Percentiles rank a stretch among this genome's conserved stretches.
These are phyloP conservation scores for Teunomyces panamensis DNA, from an alignment of 805 yeast genomes.

Conservation along the genomic window DNA sequence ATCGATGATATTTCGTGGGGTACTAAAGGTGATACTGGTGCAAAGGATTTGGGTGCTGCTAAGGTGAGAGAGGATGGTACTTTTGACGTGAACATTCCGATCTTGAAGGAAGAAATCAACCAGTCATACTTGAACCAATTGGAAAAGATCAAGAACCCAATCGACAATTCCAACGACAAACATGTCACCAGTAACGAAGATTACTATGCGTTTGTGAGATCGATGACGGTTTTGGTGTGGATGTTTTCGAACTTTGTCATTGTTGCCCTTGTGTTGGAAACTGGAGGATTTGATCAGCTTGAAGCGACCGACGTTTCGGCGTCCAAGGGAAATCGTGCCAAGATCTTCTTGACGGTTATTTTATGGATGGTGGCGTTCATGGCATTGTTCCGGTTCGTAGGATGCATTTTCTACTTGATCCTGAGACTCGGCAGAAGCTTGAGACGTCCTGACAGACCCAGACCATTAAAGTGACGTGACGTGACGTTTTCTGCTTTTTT, in stretches of 20 bases:
- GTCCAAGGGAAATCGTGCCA: conserved; percentile 32
- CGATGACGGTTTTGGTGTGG: conserved; percentile 47
- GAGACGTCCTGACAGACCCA: conserved; percentile 12
- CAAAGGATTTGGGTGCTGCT: conserved; percentile 53
- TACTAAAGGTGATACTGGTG: conserved; percentile 66
- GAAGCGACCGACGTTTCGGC: conserved; percentile 23
- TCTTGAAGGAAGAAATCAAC: conserved; percentile 52
- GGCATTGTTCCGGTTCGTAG: conserved; percentile 55
- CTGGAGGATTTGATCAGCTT: conserved; percentile 44
- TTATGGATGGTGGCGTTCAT: conserved; percentile 62
- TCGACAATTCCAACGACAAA: conserved; percentile 27
- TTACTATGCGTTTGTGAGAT: conserved; percentile 44
- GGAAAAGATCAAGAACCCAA: conserved; percentile 47
- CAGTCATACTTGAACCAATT: conserved; percentile 51
- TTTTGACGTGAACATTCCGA: conserved; percentile 52
- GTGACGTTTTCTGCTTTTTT: too few relatives aligned
- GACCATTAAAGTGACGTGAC: not conserved
- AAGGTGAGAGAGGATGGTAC: conserved; percentile 54
- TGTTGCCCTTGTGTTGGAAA: conserved; percentile 41
- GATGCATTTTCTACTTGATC: conserved; percentile 48
- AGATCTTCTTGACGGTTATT: conserved; percentile 48
- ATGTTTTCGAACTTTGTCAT: conserved; percentile 42
- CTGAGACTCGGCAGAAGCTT: conserved; percentile 30
- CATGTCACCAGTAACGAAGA: conserved; percentile 37
- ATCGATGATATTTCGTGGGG: conserved; percentile 76